These are phyloP conservation scores for Rhododendron ovatum DNA, from an alignment of 148 eudicot genomes.

Conservation along the genomic window DNA sequence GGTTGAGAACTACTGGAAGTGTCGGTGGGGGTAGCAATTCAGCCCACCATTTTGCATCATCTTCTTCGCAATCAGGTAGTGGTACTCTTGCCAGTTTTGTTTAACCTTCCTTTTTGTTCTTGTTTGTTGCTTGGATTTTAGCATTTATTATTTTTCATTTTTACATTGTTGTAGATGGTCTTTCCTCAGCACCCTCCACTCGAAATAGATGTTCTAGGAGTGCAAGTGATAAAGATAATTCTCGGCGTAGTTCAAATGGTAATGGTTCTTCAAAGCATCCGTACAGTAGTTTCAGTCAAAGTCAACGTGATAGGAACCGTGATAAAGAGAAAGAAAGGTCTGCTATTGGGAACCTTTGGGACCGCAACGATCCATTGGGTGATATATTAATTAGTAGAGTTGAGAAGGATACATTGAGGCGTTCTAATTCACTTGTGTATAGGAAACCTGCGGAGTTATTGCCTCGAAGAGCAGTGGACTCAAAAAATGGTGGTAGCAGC, in stretches of 20 bases:
- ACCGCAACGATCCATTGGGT: constrained; percentile 57
- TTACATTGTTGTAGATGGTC: constrained; percentile 28
- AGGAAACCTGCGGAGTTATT: constrained; percentile 46
- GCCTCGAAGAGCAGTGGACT: constrained; percentile 30
- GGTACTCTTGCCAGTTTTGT: background rate
- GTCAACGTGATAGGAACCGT: constrained; percentile 44
- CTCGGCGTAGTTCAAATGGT: constrained; percentile 54
- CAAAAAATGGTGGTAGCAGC: constrained; percentile 25
- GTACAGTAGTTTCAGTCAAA: constrained; percentile 63
- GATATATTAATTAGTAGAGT: constrained; percentile 38
- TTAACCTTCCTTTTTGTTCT: background rate
- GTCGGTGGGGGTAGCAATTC: constrained; percentile 53
- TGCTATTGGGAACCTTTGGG: constrained; percentile 49
- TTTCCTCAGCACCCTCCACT: constrained; percentile 32
- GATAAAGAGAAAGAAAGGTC: constrained; percentile 63
- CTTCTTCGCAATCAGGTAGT: constrained; percentile 42
- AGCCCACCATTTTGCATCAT: constrained; percentile 47
- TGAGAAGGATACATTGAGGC: constrained; percentile 53
- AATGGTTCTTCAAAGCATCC: constrained; percentile 72
- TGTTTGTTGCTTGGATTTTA: background rate
- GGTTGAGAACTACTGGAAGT: constrained; percentile 74
- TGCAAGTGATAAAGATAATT: constrained; percentile 42
- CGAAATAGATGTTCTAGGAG: constrained; percentile 43
- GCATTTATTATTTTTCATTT: background rate
- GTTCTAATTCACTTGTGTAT: constrained; percentile 59